These are phyloP conservation scores for Mytilinidion resinicola DNA, from an alignment of 495 filamentous ascomycete genomes.

Conservation along the genomic window DNA sequence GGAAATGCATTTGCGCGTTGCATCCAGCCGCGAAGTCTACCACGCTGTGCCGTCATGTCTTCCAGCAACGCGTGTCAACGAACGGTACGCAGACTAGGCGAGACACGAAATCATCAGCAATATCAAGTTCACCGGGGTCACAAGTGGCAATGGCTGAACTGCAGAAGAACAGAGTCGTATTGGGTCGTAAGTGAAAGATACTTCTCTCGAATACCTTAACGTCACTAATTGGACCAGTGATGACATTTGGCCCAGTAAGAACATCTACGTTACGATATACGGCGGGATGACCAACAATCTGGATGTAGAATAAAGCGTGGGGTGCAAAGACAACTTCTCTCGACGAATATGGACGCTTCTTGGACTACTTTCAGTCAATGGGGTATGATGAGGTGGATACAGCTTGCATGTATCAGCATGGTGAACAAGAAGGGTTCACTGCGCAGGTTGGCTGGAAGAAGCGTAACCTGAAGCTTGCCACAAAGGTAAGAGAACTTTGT, in stretches of 20 bases:
- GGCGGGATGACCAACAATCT: not conserved
- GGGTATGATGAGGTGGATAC: slow-evolving; percentile 4
- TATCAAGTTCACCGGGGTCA: not conserved
- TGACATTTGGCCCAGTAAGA: slow-evolving; percentile 2
- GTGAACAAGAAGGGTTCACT: slow-evolving; percentile 3
- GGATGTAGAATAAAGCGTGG: not conserved
- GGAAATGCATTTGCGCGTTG: not conserved
- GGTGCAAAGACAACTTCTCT: not conserved
- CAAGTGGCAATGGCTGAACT: not conserved
- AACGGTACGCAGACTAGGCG: not conserved
- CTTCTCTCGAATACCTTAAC: not conserved
- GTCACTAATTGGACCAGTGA: not conserved
- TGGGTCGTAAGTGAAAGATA: not conserved
- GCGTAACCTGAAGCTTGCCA: not conserved
- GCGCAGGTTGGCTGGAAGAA: slow-evolving; percentile 1
- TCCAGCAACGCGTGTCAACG: not conserved
- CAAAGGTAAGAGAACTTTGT: not conserved
- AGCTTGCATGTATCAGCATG: not conserved
- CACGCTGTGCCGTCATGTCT: not conserved
- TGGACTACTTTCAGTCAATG: not conserved
- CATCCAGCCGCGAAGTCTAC: not conserved
- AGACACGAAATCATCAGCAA: not conserved
- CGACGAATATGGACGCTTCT: not conserved
- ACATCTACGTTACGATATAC: not conserved
- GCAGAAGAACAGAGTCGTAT: not conserved